Base-by-base conservation (phyloP, 2,329 filamentous ascomycete species). In the Cercospora zeae-maydis region DNA sequence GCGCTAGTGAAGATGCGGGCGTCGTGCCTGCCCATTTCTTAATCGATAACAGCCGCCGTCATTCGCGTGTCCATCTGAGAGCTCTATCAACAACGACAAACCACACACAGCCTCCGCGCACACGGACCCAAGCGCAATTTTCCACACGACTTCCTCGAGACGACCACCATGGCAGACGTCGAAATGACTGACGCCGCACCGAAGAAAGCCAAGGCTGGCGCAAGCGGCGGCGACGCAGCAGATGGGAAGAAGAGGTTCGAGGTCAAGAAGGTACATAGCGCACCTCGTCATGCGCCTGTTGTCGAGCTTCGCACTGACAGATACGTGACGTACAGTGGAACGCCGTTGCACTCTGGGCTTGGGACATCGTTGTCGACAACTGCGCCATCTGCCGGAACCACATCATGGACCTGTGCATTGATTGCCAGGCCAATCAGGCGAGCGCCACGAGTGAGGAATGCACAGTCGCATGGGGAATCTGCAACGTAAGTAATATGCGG, bases 281-380 rank as follows among this genome's bases (percentile, higher is more conserved):
- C 37, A 47, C 21, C 14, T 6, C 6, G 24, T 54, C 13, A 37
- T 13, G 31, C 21, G 10, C 10, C 39, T n/a, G 13, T 1, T 31
- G n/a, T 6, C 16, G 13, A 31, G 30, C n/a, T 30, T 19, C 9
- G 16, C 36, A 37, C 33, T 56, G 51, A 61, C 54, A 51, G 36
- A 51, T 21, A 39, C 47, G n/a, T 9, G n/a, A 31, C 8, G 9
- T 24, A 30, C 73, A 97, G 93, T 99, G 95, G 95, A 98, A 98
- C 73, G 95, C 95, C 0, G 95, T 99, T 57, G 93, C 95, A 42
- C 84, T 99, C 1, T 99, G 95, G 95, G 95, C 95, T 0, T 99
- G 95, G 95, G 95, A 99, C 76, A 99, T 99, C 63, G 93, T 98
- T 33, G 95, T 99, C 65, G 95, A 99, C 80, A 99, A 99, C 84